phyloP scores from a whole-genome alignment of 1,284 basidiomycete genomes.

The Marasmius sp. region DNA sequence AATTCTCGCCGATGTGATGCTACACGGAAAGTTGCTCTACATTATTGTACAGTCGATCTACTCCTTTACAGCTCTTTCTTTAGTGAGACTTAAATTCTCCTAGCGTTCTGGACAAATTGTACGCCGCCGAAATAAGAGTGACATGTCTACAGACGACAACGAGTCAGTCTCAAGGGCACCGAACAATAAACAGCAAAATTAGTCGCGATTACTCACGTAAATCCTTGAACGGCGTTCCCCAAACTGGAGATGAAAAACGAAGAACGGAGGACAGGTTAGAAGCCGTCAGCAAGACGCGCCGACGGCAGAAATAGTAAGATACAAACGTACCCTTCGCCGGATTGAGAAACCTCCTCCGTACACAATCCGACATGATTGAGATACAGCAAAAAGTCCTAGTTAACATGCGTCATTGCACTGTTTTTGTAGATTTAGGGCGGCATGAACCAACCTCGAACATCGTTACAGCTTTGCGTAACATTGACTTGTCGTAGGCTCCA shows the following conservation, averaged over 20 bases:
- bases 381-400: conserved; percentile 74
- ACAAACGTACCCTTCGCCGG: conserved; percentile 66
- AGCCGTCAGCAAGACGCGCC: not conserved
- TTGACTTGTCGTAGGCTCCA: conserved; percentile 68
- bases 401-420: not conserved
- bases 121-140: conserved; percentile 79
- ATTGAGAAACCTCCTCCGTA: conserved; percentile 80
- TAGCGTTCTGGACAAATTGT: conserved; percentile 71
- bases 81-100: conserved; percentile 3
- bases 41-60: no score
- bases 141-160: conserved; percentile 55
- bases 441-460: conserved; percentile 76
- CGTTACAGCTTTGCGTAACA: conserved; percentile 67
- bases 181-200: not conserved
- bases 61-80: not conserved
- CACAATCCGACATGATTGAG: conserved; percentile 86
- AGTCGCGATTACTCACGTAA: conserved; percentile 58
- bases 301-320: not conserved
- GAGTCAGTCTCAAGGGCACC: conserved; percentile 2
- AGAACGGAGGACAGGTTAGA: not conserved
- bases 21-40: no score
- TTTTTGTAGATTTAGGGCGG: no score
- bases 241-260: conserved; percentile 41
- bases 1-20: no score
- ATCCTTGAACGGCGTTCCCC: conserved; percentile 84